Evolutionary conservation across 164 flowering plant genomes (phyloP).

Genomic region (Magnolia kwangsiensis): DNA sequence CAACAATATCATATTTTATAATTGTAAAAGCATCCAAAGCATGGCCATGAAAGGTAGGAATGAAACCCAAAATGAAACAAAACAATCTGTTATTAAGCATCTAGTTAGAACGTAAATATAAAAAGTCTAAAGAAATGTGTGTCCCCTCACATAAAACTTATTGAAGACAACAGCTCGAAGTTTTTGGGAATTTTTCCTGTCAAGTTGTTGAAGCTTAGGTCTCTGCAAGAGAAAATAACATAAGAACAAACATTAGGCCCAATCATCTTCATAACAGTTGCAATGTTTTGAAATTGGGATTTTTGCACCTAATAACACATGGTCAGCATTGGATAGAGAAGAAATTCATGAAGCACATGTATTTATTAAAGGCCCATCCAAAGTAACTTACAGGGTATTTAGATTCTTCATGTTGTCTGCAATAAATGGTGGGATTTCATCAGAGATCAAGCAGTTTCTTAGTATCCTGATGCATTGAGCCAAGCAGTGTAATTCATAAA

Average conservation of each 20-base stretch:
- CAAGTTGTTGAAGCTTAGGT: constrained; percentile 64
- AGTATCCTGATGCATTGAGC: constrained; percentile 37
- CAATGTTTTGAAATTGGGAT: background rate
- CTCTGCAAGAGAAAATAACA: constrained; percentile 24
- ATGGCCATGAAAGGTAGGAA: background rate
- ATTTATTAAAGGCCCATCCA: background rate
- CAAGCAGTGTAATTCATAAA: background rate
- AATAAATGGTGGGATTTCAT: constrained; percentile 51
- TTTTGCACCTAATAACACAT: background rate
- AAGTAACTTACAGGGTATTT: constrained; percentile 46
- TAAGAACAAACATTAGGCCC: background rate
- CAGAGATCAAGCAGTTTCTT: constrained; percentile 65
- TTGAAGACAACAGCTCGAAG: constrained; percentile 2
- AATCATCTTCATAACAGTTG: background rate
- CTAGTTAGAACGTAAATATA: background rate
- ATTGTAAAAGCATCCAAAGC: too few relatives aligned
- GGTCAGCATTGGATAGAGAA: background rate
- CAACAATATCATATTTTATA: background rate
- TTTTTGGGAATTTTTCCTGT: constrained; percentile 51
- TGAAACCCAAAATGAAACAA: background rate
- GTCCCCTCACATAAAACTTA: constrained; percentile 19
- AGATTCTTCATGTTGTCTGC: constrained; percentile 27
- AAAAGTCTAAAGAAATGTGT: background rate
- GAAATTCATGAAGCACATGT: background rate
- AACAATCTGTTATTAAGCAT: background rate